Conservation (phyloP, 305 asterid genomes). For the Solanum chacoense region DNA sequence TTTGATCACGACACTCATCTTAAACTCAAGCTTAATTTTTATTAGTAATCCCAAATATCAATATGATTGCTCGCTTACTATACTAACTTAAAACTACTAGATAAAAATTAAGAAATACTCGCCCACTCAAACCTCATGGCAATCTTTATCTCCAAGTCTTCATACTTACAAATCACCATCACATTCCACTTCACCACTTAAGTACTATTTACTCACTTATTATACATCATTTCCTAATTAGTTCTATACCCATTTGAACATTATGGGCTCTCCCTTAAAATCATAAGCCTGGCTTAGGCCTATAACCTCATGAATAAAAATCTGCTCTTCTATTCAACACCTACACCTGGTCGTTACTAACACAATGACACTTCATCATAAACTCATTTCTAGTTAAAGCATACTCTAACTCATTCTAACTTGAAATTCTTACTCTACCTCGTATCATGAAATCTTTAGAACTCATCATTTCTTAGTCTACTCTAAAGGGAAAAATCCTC, state of each 20-base stretch:
- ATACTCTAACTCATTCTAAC: background rate
- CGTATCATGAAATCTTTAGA: background rate
- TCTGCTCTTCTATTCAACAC: background rate
- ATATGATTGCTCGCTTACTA: background rate
- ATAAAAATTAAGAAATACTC: background rate
- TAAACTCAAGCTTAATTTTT: background rate
- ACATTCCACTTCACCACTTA: background rate
- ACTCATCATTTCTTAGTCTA: background rate
- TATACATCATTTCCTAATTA: background rate
- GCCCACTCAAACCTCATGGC: background rate
- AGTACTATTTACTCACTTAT: background rate
- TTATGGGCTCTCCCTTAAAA: background rate
- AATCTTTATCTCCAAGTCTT: background rate
- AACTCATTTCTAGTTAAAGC: background rate
- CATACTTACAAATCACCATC: background rate
- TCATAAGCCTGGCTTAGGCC: background rate
- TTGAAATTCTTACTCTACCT: background rate
- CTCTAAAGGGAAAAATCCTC: background rate
- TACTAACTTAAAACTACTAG: background rate
- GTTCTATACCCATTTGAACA: background rate
- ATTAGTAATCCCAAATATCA: background rate
- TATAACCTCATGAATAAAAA: background rate
- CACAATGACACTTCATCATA: background rate
- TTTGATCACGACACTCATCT: background rate
- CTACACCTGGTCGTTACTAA: background rate